Evolutionary conservation across 78 protist species (phyloP), one percentile per base, ranked within the genome.

Genomic region (Isochrysis galbana): DNA sequence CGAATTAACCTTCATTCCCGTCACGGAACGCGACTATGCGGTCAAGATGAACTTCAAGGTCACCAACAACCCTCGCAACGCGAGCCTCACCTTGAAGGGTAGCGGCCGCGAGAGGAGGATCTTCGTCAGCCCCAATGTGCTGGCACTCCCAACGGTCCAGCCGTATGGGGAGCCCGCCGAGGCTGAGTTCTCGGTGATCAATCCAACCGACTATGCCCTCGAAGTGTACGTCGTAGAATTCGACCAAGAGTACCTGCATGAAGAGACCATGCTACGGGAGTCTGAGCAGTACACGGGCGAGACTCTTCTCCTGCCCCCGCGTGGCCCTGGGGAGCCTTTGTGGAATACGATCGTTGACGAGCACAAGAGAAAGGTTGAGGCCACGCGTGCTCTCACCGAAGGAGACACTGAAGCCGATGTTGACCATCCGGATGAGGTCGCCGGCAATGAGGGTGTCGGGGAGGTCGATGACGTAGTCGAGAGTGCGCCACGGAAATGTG

Each of bases 171-270:
- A 29, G 32, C 29, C 39, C 41, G 45, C 46, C 39, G 5, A 5
- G n/a, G 45, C 78, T 26, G 5, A 0, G 17, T 39, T 96, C 22
- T 5, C 11, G 5, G 38, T 94, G 39, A 3, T 41, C 78, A 96
- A 96, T 94, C 51, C 55, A 22, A 17, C 47, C 54, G 94, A 92
- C 41, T 42, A 5, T 14, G 46, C 67, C 26, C 5, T 80, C 26
- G 93, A 91, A 82, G 84, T 96, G 67, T 96, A 61, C 92, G 38
- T 86, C 11, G 10, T 70, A 32, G 95, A 95, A 46, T 93, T 95
- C 34, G 96, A 96, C 82, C 45, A 22, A n/a, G 38, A 74, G 69
- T 55, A 84, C 67, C 44, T 25, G 38, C 46, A 32, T 17, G 96
- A 96, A 67, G 94, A 95, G 54, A 87, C 77, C 11, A 26, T 91